These are phyloP conservation scores for Babjeviella inositovora DNA, from an alignment of 805 yeast genomes.

Conservation along the genomic window DNA sequence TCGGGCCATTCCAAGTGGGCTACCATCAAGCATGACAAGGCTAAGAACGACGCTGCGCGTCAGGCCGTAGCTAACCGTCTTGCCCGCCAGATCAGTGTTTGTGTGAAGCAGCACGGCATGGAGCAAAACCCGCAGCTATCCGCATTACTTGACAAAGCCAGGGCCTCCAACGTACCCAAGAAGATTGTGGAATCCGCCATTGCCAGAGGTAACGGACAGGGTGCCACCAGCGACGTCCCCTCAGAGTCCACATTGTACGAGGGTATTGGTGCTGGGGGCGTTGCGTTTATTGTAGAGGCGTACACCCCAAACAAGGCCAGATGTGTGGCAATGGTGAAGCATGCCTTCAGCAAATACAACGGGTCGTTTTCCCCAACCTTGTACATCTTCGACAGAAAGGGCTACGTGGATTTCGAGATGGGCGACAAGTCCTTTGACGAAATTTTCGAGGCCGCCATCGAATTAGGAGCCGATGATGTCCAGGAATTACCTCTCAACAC, in stretches of 20 bases:
- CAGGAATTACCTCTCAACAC: conserved; percentile 24
- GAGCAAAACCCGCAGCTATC: conserved; percentile 41
- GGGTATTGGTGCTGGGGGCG: conserved; percentile 88
- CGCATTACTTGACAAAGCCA: conserved; percentile 67
- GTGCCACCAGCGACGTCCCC: conserved; percentile 22
- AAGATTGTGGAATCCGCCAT: conserved; percentile 79
- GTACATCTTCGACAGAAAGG: conserved; percentile 66
- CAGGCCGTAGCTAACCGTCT: conserved; percentile 54
- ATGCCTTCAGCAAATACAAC: conserved; percentile 55
- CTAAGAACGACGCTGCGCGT: conserved; percentile 74
- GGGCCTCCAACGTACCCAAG: conserved; percentile 61
- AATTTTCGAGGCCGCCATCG: conserved; percentile 61
- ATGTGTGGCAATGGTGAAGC: conserved; percentile 60
- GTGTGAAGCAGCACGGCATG: conserved; percentile 54
- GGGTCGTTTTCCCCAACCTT: conserved; percentile 63
- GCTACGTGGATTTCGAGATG: conserved; percentile 44
- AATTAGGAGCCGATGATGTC: conserved; percentile 68
- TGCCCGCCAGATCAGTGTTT: conserved; percentile 58
- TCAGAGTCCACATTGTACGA: conserved; percentile 57
- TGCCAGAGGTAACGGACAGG: conserved; percentile 66
- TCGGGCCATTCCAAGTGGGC: conserved; percentile 96
- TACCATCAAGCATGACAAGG: conserved; percentile 85
- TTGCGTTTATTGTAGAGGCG: conserved; percentile 73
- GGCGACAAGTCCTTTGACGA: conserved; percentile 33
- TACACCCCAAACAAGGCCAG: conserved; percentile 80